phyloP scores from a whole-genome alignment of 2,329 filamentous ascomycete genomes.

The Pleoardoris graminearum region DNA sequence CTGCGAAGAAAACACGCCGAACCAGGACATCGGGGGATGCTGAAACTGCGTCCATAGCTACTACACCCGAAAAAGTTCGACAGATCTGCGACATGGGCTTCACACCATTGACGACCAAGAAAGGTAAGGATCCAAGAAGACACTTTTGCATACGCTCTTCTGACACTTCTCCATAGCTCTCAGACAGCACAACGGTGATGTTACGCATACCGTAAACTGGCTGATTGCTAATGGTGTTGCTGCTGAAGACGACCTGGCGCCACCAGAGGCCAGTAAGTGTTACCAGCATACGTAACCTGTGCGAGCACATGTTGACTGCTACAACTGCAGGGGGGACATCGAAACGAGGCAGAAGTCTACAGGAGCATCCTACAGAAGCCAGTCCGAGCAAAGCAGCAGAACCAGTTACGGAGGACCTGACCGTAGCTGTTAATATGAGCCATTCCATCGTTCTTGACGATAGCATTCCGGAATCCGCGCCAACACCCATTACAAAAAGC shows the following conservation, averaged over 20 bases:
- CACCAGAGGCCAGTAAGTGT: constrained; percentile 14
- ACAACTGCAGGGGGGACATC: background rate
- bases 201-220: constrained; percentile 38
- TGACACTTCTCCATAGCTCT: constrained; percentile 18
- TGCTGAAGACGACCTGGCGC: constrained; percentile 35
- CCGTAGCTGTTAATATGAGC: background rate
- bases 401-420: background rate
- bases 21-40: constrained; percentile 26
- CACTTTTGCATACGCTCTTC: background rate
- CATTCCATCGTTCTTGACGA: background rate
- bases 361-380: background rate
- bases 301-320: background rate
- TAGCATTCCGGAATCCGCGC: background rate
- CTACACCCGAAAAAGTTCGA: constrained; percentile 35
- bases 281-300: background rate
- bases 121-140: background rate
- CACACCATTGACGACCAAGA: constrained; percentile 33
- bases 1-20: constrained; percentile 24
- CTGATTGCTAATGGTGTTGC: constrained; percentile 29
- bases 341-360: background rate
- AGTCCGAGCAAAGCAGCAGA: background rate
- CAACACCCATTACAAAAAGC: constrained; percentile 1
- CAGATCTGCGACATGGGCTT: constrained; percentile 45
- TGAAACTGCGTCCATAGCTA: constrained; percentile 5
- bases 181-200: constrained; percentile 32